A percentile compares a stretch with the other conserved stretches of the same genome.
phyloP scores from a whole-genome alignment of 768 basidiomycete species.

The Leucosporidium yakuticum region DNA sequence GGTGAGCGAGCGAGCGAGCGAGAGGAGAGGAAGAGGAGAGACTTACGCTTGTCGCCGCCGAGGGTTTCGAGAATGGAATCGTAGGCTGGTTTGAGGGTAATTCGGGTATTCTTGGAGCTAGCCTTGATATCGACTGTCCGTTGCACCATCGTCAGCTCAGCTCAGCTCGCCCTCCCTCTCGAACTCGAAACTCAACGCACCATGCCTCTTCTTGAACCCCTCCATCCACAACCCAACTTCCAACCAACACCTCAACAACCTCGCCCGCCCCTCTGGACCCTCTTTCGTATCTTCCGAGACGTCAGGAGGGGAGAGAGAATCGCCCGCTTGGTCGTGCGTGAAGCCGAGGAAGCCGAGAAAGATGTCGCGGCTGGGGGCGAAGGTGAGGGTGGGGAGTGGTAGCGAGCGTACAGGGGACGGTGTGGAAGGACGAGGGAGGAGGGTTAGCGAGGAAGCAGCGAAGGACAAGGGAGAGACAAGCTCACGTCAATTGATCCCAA shows the following conservation, averaged over 20 bases:
- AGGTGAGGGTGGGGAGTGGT: neutral
- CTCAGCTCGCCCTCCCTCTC: neutral
- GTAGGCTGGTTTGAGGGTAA: neutral
- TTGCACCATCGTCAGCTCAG: neutral
- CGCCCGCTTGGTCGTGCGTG: fast-evolving
- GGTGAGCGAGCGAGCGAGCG: neutral
- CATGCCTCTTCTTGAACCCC: neutral
- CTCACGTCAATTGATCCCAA: slow-evolving; percentile 14
- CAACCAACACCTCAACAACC: slow-evolving; percentile 23
- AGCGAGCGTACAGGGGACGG: neutral
- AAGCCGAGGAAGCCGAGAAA: slow-evolving; percentile 26
- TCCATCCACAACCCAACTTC: slow-evolving; percentile 20
- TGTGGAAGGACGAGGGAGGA: too few relatives aligned
- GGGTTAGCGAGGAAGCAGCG: too few relatives aligned
- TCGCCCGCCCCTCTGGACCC: neutral
- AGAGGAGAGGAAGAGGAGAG: neutral
- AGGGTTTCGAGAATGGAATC: neutral
- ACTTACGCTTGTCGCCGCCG: neutral
- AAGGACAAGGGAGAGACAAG: neutral
- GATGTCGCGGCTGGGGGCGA: slow-evolving; percentile 6
- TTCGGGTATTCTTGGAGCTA: neutral
- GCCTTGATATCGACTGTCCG: neutral
- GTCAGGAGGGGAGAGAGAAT: neutral
- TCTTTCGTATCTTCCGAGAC: neutral
- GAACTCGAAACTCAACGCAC: neutral